A percentile compares a stretch with the other conserved stretches of the same genome.
phyloP scores from a whole-genome alignment of 352 stramenopile species.

The Globisporangium camurandrum region DNA sequence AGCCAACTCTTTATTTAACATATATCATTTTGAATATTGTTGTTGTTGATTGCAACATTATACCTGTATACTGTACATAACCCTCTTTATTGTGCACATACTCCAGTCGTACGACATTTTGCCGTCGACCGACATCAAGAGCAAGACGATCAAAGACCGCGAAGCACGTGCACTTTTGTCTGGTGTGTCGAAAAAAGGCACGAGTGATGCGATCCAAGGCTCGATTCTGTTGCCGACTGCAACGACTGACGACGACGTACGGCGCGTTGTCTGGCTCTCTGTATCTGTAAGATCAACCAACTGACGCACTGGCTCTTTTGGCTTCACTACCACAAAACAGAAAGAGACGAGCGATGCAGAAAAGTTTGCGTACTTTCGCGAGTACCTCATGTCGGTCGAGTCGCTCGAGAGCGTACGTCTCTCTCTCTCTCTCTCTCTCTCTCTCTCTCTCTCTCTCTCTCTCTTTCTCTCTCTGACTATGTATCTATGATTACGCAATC shows the following conservation, averaged over 20 bases:
- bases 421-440: background rate
- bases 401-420: slow-evolving; percentile 58
- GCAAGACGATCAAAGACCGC: slow-evolving; percentile 57
- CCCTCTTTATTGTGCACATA: too few relatives aligned
- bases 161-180: slow-evolving; percentile 68
- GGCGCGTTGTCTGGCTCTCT: background rate
- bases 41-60: too few relatives aligned
- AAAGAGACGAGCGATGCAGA: slow-evolving; percentile 47
- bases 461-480: background rate
- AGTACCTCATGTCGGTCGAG: slow-evolving; percentile 72
- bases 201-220: slow-evolving; percentile 55
- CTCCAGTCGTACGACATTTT: slow-evolving; percentile 78
- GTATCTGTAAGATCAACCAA: background rate
- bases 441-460: too few relatives aligned
- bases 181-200: slow-evolving; percentile 65
- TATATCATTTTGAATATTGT: too few relatives aligned
- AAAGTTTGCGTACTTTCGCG: slow-evolving; percentile 79
- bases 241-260: slow-evolving; percentile 28
- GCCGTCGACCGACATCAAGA: slow-evolving; percentile 72
- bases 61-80: too few relatives aligned
- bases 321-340: slow-evolving; percentile 4
- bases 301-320: slow-evolving; percentile 5
- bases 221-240: slow-evolving; percentile 68
- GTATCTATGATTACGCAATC: background rate
- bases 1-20: too few relatives aligned